These are phyloP conservation scores for Neonectria punicea DNA, from an alignment of 2,329 filamentous ascomycete species.

Conservation along the genomic window DNA sequence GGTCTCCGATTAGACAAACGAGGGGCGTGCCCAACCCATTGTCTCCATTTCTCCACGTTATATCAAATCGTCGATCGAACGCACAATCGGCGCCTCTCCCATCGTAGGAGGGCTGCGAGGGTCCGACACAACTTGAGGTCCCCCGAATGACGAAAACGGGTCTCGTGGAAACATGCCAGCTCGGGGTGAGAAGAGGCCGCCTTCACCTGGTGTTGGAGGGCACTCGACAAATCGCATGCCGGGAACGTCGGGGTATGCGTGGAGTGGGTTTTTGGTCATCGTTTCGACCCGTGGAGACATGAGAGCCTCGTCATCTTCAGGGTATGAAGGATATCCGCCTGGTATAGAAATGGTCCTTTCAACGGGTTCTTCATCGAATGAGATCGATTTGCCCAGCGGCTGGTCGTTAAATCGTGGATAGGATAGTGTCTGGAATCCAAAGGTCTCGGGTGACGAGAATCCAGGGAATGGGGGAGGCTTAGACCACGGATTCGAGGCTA, in stretches of 20 bases:
- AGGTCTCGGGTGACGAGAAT: constrained; percentile 51
- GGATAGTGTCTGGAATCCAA: constrained; percentile 56
- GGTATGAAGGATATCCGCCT: constrained; percentile 39
- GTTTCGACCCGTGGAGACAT: constrained; percentile 78
- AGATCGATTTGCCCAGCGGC: constrained; percentile 13
- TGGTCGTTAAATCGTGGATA: constrained; percentile 39
- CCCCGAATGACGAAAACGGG: constrained; percentile 62
- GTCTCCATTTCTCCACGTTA: constrained; percentile 51
- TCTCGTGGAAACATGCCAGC: constrained; percentile 65
- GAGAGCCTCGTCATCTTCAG: constrained; percentile 65
- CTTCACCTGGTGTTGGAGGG: constrained; percentile 62
- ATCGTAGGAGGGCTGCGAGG: constrained; percentile 80
- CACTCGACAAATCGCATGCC: constrained; percentile 65
- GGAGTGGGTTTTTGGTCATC: constrained; percentile 76
- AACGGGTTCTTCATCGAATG: constrained; percentile 32
- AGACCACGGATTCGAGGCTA: constrained; percentile 36
- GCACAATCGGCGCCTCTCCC: constrained; percentile 78
- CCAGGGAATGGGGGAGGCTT: constrained; percentile 59
- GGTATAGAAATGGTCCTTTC: constrained; percentile 51
- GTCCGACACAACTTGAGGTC: constrained; percentile 65
- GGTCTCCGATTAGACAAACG: neutral
- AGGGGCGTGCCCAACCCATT: neutral
- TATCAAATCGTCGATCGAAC: constrained; percentile 82
- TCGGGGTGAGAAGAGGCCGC: constrained; percentile 64
- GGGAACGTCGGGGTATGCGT: constrained; percentile 55